A percentile compares a stretch with the other conserved stretches of the same genome.
These are phyloP conservation scores for Melampsora occidentalis DNA, from an alignment of 1,284 basidiomycete species.

Conservation along the genomic window DNA sequence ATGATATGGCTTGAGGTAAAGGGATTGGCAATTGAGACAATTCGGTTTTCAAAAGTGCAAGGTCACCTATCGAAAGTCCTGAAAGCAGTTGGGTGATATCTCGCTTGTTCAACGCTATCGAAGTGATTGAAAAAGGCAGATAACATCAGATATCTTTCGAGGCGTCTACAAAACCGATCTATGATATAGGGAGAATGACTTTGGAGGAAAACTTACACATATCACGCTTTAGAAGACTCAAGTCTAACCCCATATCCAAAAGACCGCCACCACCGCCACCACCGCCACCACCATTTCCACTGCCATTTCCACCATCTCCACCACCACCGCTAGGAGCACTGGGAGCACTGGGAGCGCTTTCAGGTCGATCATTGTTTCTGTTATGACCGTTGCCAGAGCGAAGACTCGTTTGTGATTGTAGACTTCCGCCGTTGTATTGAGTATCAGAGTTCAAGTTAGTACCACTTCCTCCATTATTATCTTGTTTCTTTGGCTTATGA, in stretches of 20 bases:
- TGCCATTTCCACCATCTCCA: too few species aligned
- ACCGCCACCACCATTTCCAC: neutral
- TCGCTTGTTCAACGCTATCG: slow-evolving; percentile 8
- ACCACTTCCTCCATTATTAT: neutral
- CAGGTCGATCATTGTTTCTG: neutral
- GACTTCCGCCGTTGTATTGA: neutral
- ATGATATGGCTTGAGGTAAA: neutral
- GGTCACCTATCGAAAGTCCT: neutral
- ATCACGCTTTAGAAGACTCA: neutral
- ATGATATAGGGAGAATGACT: neutral
- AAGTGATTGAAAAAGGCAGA: neutral
- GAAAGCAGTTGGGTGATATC: slow-evolving; percentile 9
- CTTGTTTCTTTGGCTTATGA: slow-evolving; percentile 5
- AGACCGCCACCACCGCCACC: neutral
- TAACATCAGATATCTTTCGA: neutral
- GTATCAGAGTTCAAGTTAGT: slow-evolving; percentile 4
- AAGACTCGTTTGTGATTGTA: neutral
- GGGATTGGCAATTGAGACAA: neutral
- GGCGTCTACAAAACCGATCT: neutral
- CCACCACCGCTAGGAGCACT: too few species aligned
- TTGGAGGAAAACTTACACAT: neutral
- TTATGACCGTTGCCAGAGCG: neutral
- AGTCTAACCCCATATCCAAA: neutral
- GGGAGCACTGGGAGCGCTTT: neutral
- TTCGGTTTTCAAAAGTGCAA: neutral